Base-by-base conservation (phyloP, 495 filamentous ascomycete species). In the Penicillium cinerascens region DNA sequence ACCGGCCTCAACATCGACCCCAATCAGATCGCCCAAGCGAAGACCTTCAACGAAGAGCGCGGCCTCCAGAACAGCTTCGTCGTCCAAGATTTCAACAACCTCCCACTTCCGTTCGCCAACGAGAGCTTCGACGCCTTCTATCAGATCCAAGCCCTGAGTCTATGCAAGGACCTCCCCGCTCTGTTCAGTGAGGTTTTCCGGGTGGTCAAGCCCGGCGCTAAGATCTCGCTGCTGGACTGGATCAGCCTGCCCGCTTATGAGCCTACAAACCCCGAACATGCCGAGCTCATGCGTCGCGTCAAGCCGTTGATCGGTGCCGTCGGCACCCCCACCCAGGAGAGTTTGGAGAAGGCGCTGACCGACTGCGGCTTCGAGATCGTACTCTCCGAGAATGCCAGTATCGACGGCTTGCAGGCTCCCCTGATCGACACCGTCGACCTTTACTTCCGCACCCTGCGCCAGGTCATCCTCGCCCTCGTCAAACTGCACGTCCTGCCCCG, bases 231-330 rank as follows among this genome's bases (percentile, higher is more conserved):
- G 8, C 68, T 85, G 36, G 82, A 85, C 67, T 85, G 82, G 82
- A 77, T 78, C 54, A 81, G 78, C 52, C 56, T 83, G 27, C 77
- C 79, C 5, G 73, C 66, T 20, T 84, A 82, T 54, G 74, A 85
- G 38, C 64, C 78, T 10, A 65, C 63, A n/a, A 77, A 84, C 49
- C 68, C 72, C 13, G 68, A 80, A 42, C 82, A 85, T 41, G 70
- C 66, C 15, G 77, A 75, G 47, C 72, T 85, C 26, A 84, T 85
- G 81, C 69, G 77, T 17, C 75, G 78, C 23, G 80, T 85, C 25
- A 85, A 85, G 66, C 82, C 81, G 5, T 65, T 85, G 43, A 84
- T 85, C 53, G 82, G 82, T 29, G 82, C 82, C 33, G 81, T 85
- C 15, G 82, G 82, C 27, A 85, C 82, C 13, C 82, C 81, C 29